A percentile compares a stretch with the other conserved stretches of the same genome.
Conservation (phyloP, 1,139 yeast species). For the Komagataea norvegica region DNA sequence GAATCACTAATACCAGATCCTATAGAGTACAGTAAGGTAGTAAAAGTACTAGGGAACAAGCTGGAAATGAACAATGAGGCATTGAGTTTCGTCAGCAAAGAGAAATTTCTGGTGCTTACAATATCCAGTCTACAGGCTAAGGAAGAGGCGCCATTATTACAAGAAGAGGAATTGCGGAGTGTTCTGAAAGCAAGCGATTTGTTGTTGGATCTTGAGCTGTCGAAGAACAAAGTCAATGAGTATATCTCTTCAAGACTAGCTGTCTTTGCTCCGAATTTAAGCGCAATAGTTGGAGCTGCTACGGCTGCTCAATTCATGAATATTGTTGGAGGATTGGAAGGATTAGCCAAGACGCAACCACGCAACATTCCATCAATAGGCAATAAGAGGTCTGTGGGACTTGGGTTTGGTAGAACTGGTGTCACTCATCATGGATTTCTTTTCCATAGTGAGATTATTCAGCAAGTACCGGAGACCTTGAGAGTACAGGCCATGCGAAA, state of each 20-base stretch:
- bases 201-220: conserved; percentile 41
- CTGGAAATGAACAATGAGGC: conserved; percentile 32
- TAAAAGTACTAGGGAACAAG: conserved; percentile 49
- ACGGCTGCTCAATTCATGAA: conserved; percentile 74
- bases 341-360: conserved; percentile 68
- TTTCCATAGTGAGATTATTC: conserved; percentile 49
- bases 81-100: conserved; percentile 45
- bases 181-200: conserved; percentile 45
- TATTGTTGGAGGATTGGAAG: conserved; percentile 66
- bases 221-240: conserved; percentile 41
- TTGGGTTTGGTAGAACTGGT: conserved; percentile 41
- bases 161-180: conserved; percentile 35
- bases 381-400: conserved; percentile 47
- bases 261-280: conserved; percentile 71
- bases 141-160: conserved; percentile 28
- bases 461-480: conserved; percentile 48
- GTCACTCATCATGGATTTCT: conserved; percentile 63
- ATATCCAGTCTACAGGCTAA: conserved; percentile 61
- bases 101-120: conserved; percentile 64
- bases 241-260: conserved; percentile 57
- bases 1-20: conserved; percentile 62
- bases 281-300: conserved; percentile 66
- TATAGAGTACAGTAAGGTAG: conserved; percentile 54
- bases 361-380: conserved; percentile 84
- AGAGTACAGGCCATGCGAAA: conserved; percentile 73